Base-by-base conservation (phyloP, 768 basidiomycete species). In the Candolleomyces aberdarensis region DNA sequence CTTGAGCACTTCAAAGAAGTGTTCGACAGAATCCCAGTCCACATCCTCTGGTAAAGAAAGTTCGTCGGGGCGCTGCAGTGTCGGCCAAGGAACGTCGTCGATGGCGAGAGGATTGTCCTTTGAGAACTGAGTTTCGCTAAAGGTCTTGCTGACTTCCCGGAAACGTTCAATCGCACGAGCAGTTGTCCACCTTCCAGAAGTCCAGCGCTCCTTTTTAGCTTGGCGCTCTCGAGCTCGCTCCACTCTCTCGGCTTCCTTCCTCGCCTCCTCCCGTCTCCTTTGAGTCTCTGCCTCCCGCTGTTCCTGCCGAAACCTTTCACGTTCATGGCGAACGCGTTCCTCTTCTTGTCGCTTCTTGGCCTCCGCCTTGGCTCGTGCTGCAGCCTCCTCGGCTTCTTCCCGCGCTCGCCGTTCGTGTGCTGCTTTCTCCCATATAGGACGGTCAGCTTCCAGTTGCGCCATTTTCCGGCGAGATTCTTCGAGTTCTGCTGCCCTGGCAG, bases 41-140 rank as follows among this genome's bases (percentile, higher is more conserved):
- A 93, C 79, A 62, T 91, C 87, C 63, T 88, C 83, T n/a, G 52
- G 55, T 1, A 88, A 71, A 6, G 79, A 78, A 60, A 86, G 82
- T 22, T 71, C 67, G 19, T 74, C 69, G 1, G 87, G 87, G 20
- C 80, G 72, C 52, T 77, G 75, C 40, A 93, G 70, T 14, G 87
- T 84, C 2, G 92, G 92, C 91, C 91, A 94, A 0, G 91, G 90
- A 32, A 94, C 77, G 44, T 79, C 80, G 50, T 85, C 81, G 61
- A 86, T 85, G 3, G 78, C 71, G n/a, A 91, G 70, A 3, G 85
- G 83, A 14, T 78, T 72, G 20, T 79, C 78, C 41, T 74, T 63
- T 3, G 80, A 75, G 71, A 87, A 90, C 63, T 81, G 85, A 11
- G 82, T 73, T 15, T 74, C 67, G 70, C 92, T 89, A 67, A 93